Evolutionary conservation across 2,329 filamentous ascomycete species (phyloP).

Genomic region (Penicillium sp.): DNA sequence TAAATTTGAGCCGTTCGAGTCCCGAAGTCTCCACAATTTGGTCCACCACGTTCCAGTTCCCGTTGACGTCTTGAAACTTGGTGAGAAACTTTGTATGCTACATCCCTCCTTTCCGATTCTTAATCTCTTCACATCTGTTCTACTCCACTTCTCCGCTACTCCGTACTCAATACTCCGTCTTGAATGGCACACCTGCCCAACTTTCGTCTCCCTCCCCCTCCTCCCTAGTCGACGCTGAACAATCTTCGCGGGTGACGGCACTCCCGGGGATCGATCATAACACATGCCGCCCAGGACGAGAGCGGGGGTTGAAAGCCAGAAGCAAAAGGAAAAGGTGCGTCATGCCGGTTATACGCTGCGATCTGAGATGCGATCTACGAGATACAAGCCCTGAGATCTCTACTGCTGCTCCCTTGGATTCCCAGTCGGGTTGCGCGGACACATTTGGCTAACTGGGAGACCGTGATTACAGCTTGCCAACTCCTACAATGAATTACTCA

Average conservation of each 20-base stretch:
- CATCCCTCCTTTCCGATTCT: slow-evolving; percentile 6
- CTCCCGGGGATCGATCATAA: slow-evolving; percentile 29
- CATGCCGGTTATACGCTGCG: background rate
- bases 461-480: slow-evolving; percentile 67
- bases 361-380: background rate
- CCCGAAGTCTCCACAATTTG: slow-evolving; percentile 19
- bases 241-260: slow-evolving; percentile 20
- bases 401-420: background rate
- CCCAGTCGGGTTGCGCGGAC: background rate
- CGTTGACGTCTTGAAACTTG: slow-evolving; percentile 17
- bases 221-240: slow-evolving; percentile 16
- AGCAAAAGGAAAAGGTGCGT: slow-evolving; percentile 55
- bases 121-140: slow-evolving; percentile 4
- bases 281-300: slow-evolving; percentile 44
- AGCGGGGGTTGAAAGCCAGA: slow-evolving; percentile 54
- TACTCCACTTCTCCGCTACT: slow-evolving; percentile 1
- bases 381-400: background rate
- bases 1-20: slow-evolving; percentile 12
- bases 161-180: background rate
- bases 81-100: slow-evolving; percentile 10
- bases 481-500: slow-evolving; percentile 92
- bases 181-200: slow-evolving; percentile 20
- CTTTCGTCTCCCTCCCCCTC: background rate
- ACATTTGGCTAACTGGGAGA: slow-evolving; percentile 13
- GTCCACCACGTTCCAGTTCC: slow-evolving; percentile 21